Percentiles rank a stretch among this genome's conserved stretches.
These are phyloP conservation scores for Astrothelium subdiscretum DNA, from an alignment of 495 filamentous ascomycete species.

Conservation along the genomic window DNA sequence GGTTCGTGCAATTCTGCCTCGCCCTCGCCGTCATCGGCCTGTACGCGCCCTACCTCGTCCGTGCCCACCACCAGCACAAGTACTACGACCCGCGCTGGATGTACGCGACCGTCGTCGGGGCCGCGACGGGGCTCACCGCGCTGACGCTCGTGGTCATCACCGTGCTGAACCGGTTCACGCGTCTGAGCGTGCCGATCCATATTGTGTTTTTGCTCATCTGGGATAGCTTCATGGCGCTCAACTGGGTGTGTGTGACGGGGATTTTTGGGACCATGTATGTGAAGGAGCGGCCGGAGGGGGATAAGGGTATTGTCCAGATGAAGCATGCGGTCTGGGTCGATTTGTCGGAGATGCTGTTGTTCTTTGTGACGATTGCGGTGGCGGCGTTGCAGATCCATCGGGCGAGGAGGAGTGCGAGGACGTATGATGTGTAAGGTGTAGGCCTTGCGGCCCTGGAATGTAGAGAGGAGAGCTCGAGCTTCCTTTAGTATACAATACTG, in stretches of 20 bases:
- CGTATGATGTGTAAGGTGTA: background rate
- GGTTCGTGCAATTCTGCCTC: constrained; percentile 62
- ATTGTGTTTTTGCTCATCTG: constrained; percentile 38
- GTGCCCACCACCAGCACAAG: constrained; percentile 49
- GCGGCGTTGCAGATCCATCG: background rate
- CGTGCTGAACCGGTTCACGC: constrained; percentile 31
- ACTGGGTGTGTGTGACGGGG: background rate
- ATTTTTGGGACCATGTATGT: constrained; percentile 74
- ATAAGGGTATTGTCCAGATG: constrained; percentile 54
- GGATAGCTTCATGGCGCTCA: constrained; percentile 60
- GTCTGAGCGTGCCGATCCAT: background rate
- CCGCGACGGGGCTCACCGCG: constrained; percentile 36
- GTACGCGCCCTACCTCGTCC: constrained; percentile 45
- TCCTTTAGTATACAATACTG: too few relatives aligned
- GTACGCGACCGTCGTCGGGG: constrained; percentile 57
- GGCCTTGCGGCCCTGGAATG: background rate
- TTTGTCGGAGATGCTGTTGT: constrained; percentile 58
- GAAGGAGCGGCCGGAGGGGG: constrained; percentile 47
- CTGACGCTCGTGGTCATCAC: constrained; percentile 50
- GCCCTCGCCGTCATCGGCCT: constrained; percentile 65
- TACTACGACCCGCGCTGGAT: constrained; percentile 59
- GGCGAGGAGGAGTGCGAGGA: background rate
- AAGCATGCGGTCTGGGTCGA: constrained; percentile 81
- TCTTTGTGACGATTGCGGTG: constrained; percentile 41
- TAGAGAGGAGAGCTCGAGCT: background rate